These are phyloP conservation scores for Teunomyces cretensis DNA, from an alignment of 805 yeast species.

Conservation along the genomic window DNA sequence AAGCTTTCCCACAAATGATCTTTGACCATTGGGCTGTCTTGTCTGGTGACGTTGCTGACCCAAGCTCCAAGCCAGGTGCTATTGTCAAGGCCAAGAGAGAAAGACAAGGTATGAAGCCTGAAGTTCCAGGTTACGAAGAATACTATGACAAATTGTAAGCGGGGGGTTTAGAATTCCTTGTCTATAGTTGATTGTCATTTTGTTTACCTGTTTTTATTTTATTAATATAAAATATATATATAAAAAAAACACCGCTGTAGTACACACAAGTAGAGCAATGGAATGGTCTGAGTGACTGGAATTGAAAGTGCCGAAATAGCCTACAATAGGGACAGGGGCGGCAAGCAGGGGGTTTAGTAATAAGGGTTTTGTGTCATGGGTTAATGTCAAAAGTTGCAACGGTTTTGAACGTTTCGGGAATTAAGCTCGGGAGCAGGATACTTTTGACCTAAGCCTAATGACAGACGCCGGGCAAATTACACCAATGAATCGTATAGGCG, in stretches of 20 bases:
- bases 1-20: slow-evolving; percentile 99
- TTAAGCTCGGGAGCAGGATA: not conserved
- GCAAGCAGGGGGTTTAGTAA: not conserved
- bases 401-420: not conserved
- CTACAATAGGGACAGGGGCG: not conserved
- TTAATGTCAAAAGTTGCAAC: not conserved
- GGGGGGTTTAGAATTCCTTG: slow-evolving; percentile 10
- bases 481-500: no score
- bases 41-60: slow-evolving; percentile 90
- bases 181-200: slow-evolving; percentile 12
- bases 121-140: slow-evolving; percentile 99
- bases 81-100: slow-evolving; percentile 68
- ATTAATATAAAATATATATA: slow-evolving; percentile 6
- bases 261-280: no score
- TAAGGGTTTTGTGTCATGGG: not conserved
- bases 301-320: no score
- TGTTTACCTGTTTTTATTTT: slow-evolving; percentile 6
- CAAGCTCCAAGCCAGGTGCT: slow-evolving; percentile 64
- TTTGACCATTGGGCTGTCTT: slow-evolving; percentile 97
- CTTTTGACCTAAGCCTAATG: not conserved
- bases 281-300: not conserved
- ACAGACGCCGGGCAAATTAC: no score
- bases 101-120: slow-evolving; percentile 96
- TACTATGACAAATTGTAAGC: slow-evolving; percentile 88
- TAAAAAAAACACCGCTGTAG: not conserved